phyloP scores from a whole-genome alignment of 108 stramenopile genomes.

The Cylindrotheca closterium region DNA sequence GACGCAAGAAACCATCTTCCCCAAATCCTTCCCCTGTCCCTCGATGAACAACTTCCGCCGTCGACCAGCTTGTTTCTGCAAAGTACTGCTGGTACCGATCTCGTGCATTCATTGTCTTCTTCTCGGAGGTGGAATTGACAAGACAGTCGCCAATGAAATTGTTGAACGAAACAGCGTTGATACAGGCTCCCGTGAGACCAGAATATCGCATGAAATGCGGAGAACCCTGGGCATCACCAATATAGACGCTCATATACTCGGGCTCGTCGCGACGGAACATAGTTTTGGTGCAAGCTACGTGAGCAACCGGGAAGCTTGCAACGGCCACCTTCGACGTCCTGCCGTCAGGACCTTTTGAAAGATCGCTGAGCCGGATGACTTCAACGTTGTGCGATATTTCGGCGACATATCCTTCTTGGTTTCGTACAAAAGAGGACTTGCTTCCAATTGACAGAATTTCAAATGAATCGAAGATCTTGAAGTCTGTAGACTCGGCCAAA shows the following conservation, averaged over 20 bases:
- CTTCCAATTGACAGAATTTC: slow-evolving; percentile 26
- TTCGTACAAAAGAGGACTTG: slow-evolving; percentile 19
- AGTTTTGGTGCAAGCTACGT: slow-evolving; percentile 30
- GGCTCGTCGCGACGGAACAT: slow-evolving; percentile 21
- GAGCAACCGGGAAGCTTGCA: slow-evolving; percentile 36
- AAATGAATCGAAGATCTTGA: too few species aligned
- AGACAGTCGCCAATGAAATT: too few species aligned
- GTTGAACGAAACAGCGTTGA: slow-evolving; percentile 35
- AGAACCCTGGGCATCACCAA: slow-evolving; percentile 35
- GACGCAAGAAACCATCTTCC: slow-evolving; percentile 36
- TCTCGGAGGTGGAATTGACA: too few species aligned
- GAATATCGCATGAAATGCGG: slow-evolving; percentile 44
- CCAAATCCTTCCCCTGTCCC: slow-evolving; percentile 34
- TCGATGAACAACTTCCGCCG: slow-evolving; percentile 30
- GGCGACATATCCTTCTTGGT: slow-evolving; percentile 28
- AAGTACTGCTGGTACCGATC: slow-evolving; percentile 30
- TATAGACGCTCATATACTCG: slow-evolving; percentile 33
- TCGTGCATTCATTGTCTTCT: slow-evolving; percentile 15
- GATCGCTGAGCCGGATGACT: slow-evolving; percentile 28
- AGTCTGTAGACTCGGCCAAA: too few species aligned
- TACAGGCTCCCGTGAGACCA: slow-evolving; percentile 34
- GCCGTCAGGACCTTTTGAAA: slow-evolving; percentile 25
- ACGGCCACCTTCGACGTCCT: slow-evolving; percentile 34
- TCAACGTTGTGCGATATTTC: slow-evolving; percentile 1
- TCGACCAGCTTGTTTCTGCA: slow-evolving; percentile 34